These are phyloP conservation scores for Colletotrichum destructivum DNA, from an alignment of 2,329 filamentous ascomycete genomes.

Conservation along the genomic window DNA sequence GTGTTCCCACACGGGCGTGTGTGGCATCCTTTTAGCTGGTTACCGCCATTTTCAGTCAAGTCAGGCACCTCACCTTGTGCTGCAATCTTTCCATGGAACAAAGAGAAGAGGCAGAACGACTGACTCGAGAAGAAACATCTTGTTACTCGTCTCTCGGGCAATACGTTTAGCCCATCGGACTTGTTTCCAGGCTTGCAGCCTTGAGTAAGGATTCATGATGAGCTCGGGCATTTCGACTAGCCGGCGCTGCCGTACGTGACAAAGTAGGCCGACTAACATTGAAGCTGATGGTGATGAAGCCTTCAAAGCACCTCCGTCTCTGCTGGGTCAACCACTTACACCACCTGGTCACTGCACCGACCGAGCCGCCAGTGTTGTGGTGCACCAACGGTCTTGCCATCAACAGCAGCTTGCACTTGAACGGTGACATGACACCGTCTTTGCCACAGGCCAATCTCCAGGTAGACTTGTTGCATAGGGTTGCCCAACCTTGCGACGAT, in stretches of 20 bases:
- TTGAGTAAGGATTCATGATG: conserved; percentile 6
- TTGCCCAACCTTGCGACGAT: conserved; percentile 28
- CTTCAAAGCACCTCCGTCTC: conserved; percentile 18
- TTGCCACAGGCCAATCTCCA: conserved; percentile 14
- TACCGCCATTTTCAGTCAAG: conserved; percentile 36
- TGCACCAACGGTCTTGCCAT: not conserved
- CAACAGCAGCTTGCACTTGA: conserved; percentile 8
- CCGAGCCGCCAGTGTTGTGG: conserved; percentile 5
- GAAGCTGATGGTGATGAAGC: conserved; percentile 15
- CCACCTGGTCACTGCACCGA: conserved; percentile 28
- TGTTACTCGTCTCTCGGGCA: conserved; percentile 35
- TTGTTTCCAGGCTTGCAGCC: conserved; percentile 2
- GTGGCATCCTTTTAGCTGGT: conserved; percentile 11
- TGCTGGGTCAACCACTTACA: conserved; percentile 39
- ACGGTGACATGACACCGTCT: conserved; percentile 26
- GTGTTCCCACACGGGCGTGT: conserved; percentile 13
- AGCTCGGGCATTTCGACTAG: conserved; percentile 6
- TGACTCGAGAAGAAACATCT: conserved; percentile 41
- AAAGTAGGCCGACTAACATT: not conserved
- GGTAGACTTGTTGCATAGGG: conserved; percentile 5
- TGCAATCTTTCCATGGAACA: conserved; percentile 33
- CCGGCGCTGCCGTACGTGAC: conserved; percentile 16
- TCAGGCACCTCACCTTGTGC: conserved; percentile 30
- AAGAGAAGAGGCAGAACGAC: conserved; percentile 36
- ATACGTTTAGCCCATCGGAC: conserved; percentile 29